phyloP scores from a whole-genome alignment of 257 asterid species.

The Gentiana macrophylla region DNA sequence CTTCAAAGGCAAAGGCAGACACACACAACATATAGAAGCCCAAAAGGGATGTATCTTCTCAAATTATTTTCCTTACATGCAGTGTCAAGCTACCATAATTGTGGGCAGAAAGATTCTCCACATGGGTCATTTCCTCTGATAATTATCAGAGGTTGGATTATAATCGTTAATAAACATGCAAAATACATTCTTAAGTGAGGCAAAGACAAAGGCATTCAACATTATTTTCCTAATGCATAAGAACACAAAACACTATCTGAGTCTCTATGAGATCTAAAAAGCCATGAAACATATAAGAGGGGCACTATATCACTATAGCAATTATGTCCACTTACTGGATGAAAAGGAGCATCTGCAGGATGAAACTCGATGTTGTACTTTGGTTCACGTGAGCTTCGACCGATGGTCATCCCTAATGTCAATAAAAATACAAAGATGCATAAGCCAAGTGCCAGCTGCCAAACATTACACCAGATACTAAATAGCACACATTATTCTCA shows the following conservation, averaged over 20 bases:
- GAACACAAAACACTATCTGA: too few species aligned
- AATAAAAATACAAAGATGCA: slow-evolving; percentile 2
- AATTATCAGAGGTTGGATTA: too few species aligned
- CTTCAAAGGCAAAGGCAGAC: not conserved
- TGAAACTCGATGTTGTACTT: slow-evolving; percentile 82
- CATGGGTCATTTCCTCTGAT: too few species aligned
- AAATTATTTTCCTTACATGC: not conserved
- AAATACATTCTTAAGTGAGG: too few species aligned
- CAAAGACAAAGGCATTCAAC: too few species aligned
- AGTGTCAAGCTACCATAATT: not conserved
- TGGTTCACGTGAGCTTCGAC: slow-evolving; percentile 85
- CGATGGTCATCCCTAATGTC: slow-evolving; percentile 52
- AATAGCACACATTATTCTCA: too few species aligned
- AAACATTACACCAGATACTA: too few species aligned
- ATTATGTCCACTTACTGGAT: slow-evolving; percentile 46
- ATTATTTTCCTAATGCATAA: too few species aligned
- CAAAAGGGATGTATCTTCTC: too few species aligned
- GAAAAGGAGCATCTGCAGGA: slow-evolving; percentile 70
- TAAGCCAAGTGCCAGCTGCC: too few species aligned
- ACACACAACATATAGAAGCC: not conserved
- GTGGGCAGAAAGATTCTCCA: too few species aligned
- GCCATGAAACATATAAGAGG: not conserved
- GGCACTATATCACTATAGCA: not conserved
- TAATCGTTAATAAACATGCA: too few species aligned
- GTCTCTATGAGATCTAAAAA: not conserved